phyloP scores from a whole-genome alignment of 2,329 filamentous ascomycete genomes.

The Lasiodiplodia theobromae region DNA sequence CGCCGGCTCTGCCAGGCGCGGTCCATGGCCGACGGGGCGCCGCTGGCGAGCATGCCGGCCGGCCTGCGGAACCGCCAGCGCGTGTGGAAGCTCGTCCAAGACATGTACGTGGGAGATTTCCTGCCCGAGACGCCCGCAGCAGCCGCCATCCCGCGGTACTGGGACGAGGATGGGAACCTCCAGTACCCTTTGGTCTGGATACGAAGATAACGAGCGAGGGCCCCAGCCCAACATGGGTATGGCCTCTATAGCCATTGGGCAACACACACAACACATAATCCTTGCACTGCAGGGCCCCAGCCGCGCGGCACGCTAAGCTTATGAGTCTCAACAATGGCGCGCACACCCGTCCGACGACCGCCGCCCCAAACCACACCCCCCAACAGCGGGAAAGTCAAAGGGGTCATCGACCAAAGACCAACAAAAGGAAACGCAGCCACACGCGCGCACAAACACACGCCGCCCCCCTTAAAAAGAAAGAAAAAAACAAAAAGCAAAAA shows the following conservation, averaged over 20 bases:
- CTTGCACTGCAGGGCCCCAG: not conserved
- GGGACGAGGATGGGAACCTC: not conserved
- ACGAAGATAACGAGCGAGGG: not conserved
- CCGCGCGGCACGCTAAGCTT: constrained; percentile 3
- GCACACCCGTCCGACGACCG: not conserved
- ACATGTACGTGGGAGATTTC: constrained; percentile 8
- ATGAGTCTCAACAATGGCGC: constrained; percentile 1
- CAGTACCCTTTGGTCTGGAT: constrained; percentile 11
- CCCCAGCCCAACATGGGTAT: not conserved
- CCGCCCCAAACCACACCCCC: not conserved
- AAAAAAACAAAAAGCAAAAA: not conserved
- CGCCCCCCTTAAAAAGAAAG: not conserved
- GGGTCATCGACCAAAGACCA: not conserved
- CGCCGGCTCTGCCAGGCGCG: not conserved
- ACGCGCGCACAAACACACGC: not conserved
- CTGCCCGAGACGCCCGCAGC: not conserved
- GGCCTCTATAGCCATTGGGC: not conserved
- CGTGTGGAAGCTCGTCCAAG: not conserved
- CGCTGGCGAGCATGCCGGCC: not conserved
- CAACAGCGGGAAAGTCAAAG: not conserved
- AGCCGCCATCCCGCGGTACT: constrained; percentile 2
- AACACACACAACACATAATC: not conserved
- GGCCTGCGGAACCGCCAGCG: constrained; percentile 1
- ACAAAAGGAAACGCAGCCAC: not conserved
- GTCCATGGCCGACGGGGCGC: not conserved